phyloP scores from a whole-genome alignment of 2,329 filamentous ascomycete species.

The Diaporthe amygdali region DNA sequence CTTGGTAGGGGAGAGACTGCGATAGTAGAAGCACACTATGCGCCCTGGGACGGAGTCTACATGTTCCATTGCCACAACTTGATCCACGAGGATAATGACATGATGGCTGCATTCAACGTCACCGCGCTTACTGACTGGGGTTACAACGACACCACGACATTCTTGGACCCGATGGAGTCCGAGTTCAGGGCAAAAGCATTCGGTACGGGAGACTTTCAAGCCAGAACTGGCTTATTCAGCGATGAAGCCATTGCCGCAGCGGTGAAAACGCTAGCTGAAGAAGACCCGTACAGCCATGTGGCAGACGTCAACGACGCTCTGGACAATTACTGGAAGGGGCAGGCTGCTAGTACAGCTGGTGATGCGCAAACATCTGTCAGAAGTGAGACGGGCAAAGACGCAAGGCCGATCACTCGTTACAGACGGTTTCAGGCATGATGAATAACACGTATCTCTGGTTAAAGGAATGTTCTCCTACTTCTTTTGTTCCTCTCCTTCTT shows the following conservation, averaged over 20 bases:
- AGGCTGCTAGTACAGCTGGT: neutral
- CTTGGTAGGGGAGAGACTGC: slow-evolving; percentile 56
- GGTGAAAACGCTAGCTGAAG: slow-evolving; percentile 30
- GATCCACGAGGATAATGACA: slow-evolving; percentile 50
- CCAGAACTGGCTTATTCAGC: slow-evolving; percentile 30
- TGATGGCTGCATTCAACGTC: slow-evolving; percentile 54
- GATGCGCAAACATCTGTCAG: neutral
- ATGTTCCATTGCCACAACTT: slow-evolving; percentile 56
- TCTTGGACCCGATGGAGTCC: slow-evolving; percentile 43
- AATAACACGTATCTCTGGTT: too few species aligned
- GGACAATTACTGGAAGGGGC: slow-evolving; percentile 31
- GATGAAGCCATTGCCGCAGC: slow-evolving; percentile 30
- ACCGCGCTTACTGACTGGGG: slow-evolving; percentile 42
- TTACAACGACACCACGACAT: slow-evolving; percentile 41
- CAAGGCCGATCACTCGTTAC: neutral
- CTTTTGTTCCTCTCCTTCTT: neutral
- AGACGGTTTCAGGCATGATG: neutral
- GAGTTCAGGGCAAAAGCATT: slow-evolving; percentile 39
- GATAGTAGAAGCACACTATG: slow-evolving; percentile 55
- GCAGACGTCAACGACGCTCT: slow-evolving; percentile 32
- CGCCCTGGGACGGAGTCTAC: slow-evolving; percentile 58
- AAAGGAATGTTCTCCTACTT: neutral
- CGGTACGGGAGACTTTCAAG: slow-evolving; percentile 30
- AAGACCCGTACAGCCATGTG: slow-evolving; percentile 36
- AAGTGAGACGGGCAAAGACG: neutral